A percentile compares a stretch with the other conserved stretches of the same genome.
Conservation (phyloP, 2,329 filamentous ascomycete species). For the Ilyonectria destructans region DNA sequence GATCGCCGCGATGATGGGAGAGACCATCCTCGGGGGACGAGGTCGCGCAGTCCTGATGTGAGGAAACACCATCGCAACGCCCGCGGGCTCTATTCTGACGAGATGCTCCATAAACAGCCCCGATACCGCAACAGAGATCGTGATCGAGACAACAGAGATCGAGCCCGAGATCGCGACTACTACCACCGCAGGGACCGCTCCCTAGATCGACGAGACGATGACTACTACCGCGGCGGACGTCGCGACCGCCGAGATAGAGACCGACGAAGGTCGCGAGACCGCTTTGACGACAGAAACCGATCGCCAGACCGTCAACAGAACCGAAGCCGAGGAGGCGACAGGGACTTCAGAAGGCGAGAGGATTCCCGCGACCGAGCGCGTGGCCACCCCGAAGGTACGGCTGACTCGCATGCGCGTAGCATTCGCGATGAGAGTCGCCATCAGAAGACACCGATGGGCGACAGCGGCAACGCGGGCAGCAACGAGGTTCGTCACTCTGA, state of each 20-base stretch:
- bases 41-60: conserved; percentile 77
- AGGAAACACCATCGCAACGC: conserved; percentile 54
- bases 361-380: conserved; percentile 79
- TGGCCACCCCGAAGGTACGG: conserved; percentile 78
- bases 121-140: conserved; percentile 72
- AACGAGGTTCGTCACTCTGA: conserved; percentile 69
- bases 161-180: conserved; percentile 67
- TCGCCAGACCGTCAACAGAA: conserved; percentile 74
- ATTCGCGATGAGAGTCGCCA: conserved; percentile 76
- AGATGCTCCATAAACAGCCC: conserved; percentile 61
- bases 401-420: conserved; percentile 78
- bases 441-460: conserved; percentile 67
- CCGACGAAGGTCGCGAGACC: conserved; percentile 76
- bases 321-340: conserved; percentile 74
- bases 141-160: conserved; percentile 68
- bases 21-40: conserved; percentile 70
- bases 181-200: conserved; percentile 81
- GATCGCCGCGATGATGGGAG: conserved; percentile 67
- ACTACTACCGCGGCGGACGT: conserved; percentile 73
- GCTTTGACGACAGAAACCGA: conserved; percentile 72
- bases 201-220: conserved; percentile 77
- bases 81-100: conserved; percentile 59
- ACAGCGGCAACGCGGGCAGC: conserved; percentile 65
- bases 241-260: conserved; percentile 72
- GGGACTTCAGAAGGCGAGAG: conserved; percentile 82